phyloP scores from a whole-genome alignment of 2,329 filamentous ascomycete species.

The Fusarium buharicum region DNA sequence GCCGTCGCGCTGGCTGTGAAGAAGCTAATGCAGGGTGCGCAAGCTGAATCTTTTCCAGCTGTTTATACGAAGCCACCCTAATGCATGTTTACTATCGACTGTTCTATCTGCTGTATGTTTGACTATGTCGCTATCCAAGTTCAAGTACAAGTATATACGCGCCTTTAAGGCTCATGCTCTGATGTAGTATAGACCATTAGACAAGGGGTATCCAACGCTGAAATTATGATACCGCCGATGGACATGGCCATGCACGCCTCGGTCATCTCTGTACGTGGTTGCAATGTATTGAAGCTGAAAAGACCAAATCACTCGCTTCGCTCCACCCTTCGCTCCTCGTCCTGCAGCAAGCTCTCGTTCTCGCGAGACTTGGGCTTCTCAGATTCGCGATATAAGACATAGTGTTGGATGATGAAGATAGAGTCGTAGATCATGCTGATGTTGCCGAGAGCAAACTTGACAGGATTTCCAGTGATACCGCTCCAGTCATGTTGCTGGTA shows the following conservation, averaged over 20 bases:
- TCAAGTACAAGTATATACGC: neutral
- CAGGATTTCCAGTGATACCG: slow-evolving; percentile 88
- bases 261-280: neutral
- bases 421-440: slow-evolving; percentile 87
- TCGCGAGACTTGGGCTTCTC: slow-evolving; percentile 32
- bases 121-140: neutral
- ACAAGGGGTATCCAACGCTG: slow-evolving; percentile 9
- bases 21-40: neutral
- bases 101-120: slow-evolving; percentile 1
- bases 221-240: slow-evolving; percentile 7
- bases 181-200: slow-evolving; percentile 8
- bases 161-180: slow-evolving; percentile 5
- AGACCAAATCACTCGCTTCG: slow-evolving; percentile 4
- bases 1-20: neutral
- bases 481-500: slow-evolving; percentile 88
- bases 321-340: slow-evolving; percentile 45
- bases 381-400: slow-evolving; percentile 71
- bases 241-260: neutral
- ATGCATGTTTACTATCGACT: neutral
- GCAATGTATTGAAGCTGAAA: neutral
- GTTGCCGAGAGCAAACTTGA: slow-evolving; percentile 88
- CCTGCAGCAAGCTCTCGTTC: slow-evolving; percentile 44
- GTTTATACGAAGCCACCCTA: neutral
- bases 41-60: slow-evolving; percentile 10
- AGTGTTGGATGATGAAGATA: slow-evolving; percentile 90